Base-by-base conservation (phyloP, 2,329 filamentous ascomycete species). In the Alternaria rosae region DNA sequence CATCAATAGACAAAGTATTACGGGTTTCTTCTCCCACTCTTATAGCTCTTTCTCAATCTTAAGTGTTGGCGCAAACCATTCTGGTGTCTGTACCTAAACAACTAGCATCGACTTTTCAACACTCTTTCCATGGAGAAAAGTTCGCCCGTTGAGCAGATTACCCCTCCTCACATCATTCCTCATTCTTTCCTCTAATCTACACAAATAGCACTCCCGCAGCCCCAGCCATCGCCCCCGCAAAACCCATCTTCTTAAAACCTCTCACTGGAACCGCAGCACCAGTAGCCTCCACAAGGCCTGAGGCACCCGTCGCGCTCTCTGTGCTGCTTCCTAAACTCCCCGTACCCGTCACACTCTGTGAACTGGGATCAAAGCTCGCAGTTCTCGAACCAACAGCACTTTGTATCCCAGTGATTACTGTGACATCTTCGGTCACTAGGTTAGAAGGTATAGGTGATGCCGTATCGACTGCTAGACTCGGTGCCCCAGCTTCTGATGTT, bases 171-270 rank as follows among this genome's bases (percentile, higher is more conserved):
- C 8, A 38, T 10, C 10, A 4, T n/a, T 2, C 8, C 9, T 15
- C 11, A n/a, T 17, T 11, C 26, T 17, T 17, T 5, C 15, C 25
- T 3, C 15, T 17, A 38, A 15, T 20, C 62, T 48, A 70, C 8
- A 69, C 30, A 41, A 70, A 62, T 38, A 71, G 17, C 26, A 67
- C 61, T 1, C 68, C 70, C 12, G 64, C 70, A n/a, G 67, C 68
- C 13, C 70, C 68, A 9, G 61, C 67, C 48, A 70, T 48, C 6
- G 54, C 68, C 1, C 70, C 70, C 9, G 44, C 65, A 23, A 68
- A 28, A 4, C 65, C 64, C 68, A 70, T 66, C 54, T 60, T 66
- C 53, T 55, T 62, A 6, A 47, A 26, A 1, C 50, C 55, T 13
- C 21, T 38, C 13, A n/a, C 20, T 6, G 28, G 38, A 15, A 28